These are phyloP conservation scores for Nicotiana paniculata DNA, from an alignment of 257 asterid species.

Conservation along the genomic window DNA sequence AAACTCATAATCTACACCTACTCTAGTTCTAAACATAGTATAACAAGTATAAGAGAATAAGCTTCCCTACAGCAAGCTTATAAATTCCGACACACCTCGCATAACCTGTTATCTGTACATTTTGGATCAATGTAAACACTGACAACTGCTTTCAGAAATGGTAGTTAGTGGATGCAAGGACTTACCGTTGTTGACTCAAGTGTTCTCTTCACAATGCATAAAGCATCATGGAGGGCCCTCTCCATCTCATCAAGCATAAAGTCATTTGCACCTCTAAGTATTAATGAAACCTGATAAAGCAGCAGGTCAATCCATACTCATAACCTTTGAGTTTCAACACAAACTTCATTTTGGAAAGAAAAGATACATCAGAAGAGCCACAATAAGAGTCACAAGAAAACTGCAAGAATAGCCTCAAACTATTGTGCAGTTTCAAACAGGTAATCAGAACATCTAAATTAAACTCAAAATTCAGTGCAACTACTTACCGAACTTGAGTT, in stretches of 20 bases:
- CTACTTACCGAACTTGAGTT: slow-evolving; percentile 57
- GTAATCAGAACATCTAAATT: neutral
- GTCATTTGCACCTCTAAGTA: slow-evolving; percentile 95
- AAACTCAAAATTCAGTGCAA: neutral
- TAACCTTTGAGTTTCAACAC: neutral
- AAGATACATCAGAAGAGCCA: neutral
- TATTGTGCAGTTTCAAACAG: neutral
- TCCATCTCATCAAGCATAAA: slow-evolving; percentile 98
- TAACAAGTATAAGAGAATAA: neutral
- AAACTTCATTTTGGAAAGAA: neutral
- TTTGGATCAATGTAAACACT: neutral
- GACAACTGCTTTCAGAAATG: neutral
- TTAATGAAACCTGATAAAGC: slow-evolving; percentile 58
- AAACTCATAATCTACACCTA: neutral
- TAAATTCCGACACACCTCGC: neutral
- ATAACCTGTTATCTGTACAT: neutral
- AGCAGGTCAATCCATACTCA: neutral
- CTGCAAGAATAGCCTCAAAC: neutral
- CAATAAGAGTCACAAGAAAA: neutral
- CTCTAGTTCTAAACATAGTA: neutral
- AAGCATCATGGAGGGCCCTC: slow-evolving; percentile 90
- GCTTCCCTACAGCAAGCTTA: neutral
- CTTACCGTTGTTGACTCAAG: slow-evolving; percentile 84
- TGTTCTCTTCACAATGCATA: slow-evolving; percentile 87
- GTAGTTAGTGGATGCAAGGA: neutral